These are phyloP conservation scores for Dryas octopetala DNA, from an alignment of 306 rosid species.

Conservation along the genomic window DNA sequence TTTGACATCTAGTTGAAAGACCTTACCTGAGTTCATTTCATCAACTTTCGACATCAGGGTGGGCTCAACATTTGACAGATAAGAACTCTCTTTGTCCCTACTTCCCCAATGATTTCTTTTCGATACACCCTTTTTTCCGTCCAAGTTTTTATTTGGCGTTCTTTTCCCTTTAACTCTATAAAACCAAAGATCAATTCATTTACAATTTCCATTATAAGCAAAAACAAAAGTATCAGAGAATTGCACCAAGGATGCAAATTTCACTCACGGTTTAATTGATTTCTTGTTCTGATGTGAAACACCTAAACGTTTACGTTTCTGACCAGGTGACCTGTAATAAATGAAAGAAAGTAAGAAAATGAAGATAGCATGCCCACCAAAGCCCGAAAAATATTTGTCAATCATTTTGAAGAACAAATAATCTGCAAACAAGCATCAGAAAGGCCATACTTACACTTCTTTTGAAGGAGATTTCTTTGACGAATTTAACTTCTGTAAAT, in stretches of 20 bases:
- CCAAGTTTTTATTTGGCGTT: slow-evolving; percentile 54
- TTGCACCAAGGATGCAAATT: slow-evolving; percentile 16
- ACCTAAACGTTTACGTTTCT: slow-evolving; percentile 40
- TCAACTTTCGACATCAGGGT: slow-evolving; percentile 38
- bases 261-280: slow-evolving; percentile 61
- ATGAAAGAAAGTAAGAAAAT: slow-evolving; percentile 27
- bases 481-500: slow-evolving; percentile 64
- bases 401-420: not conserved
- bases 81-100: slow-evolving; percentile 62
- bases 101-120: slow-evolving; percentile 44
- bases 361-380: slow-evolving; percentile 15
- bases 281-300: slow-evolving; percentile 41
- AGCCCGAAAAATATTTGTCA: not conserved
- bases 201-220: slow-evolving; percentile 16
- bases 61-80: slow-evolving; percentile 52
- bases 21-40: slow-evolving; percentile 63
- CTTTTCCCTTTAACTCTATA: slow-evolving; percentile 60
- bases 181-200: slow-evolving; percentile 26
- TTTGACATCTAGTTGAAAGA: slow-evolving; percentile 5
- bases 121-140: slow-evolving; percentile 35
- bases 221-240: slow-evolving; percentile 15
- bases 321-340: slow-evolving; percentile 53
- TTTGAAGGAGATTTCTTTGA: slow-evolving; percentile 46
- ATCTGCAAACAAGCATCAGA: slow-evolving; percentile 6
- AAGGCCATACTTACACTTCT: slow-evolving; percentile 56